These are phyloP conservation scores for Phyllosticta citribraziliensis DNA, from an alignment of 2,329 filamentous ascomycete genomes.

Conservation along the genomic window DNA sequence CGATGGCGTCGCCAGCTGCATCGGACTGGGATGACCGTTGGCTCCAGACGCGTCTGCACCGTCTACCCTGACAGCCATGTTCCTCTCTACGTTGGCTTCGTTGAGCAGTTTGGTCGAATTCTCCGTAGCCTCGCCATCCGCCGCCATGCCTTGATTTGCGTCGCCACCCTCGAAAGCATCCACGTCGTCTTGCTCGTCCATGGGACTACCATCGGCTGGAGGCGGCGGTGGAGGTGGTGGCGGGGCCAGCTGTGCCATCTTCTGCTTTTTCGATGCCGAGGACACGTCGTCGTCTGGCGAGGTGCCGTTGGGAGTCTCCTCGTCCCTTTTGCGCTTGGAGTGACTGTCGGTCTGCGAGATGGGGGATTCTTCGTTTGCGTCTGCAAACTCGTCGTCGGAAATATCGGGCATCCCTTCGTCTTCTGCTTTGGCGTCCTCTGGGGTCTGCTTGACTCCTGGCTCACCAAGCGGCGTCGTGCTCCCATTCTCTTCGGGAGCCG, in stretches of 20 bases:
- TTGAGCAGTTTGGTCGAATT: not conserved
- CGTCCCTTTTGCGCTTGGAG: conserved; percentile 30
- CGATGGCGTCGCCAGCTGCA: conserved; percentile 37
- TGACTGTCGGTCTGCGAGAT: conserved; percentile 14
- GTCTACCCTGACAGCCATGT: not conserved
- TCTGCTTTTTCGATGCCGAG: conserved; percentile 23
- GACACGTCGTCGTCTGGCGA: conserved; percentile 14
- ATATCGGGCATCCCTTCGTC: conserved; percentile 18
- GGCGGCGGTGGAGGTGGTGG: conserved; percentile 33
- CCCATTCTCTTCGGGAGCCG: conserved; percentile 10
- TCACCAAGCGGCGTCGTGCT: conserved; percentile 6
- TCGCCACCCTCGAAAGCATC: conserved; percentile 11
- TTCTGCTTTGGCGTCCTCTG: conserved; percentile 6
- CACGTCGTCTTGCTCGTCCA: conserved; percentile 15
- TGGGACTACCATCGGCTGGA: conserved; percentile 20
- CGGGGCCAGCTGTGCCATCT: conserved; percentile 24
- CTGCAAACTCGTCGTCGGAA: conserved; percentile 14
- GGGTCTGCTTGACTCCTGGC: not conserved
- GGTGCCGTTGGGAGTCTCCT: conserved; percentile 12
- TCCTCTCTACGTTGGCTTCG: not conserved
- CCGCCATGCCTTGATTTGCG: not conserved
- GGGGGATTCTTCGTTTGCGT: conserved; percentile 13
- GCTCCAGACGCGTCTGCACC: conserved; percentile 8
- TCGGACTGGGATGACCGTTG: conserved; percentile 23
- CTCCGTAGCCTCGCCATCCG: not conserved